Evolutionary conservation across 192 early-diverging fungal genomes (phyloP).

Genomic region (Backusella circina): DNA sequence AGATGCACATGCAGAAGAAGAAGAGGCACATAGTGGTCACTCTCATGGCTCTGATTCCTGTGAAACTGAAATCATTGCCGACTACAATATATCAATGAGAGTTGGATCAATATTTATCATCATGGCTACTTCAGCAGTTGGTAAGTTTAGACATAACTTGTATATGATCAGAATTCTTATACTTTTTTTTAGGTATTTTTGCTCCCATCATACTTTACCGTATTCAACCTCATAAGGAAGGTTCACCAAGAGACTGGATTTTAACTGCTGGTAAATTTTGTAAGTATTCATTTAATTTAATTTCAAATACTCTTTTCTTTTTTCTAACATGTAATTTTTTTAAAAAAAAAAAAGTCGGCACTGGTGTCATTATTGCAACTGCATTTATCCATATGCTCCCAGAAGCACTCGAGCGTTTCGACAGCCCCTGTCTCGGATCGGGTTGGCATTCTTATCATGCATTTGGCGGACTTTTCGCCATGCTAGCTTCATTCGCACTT

Average conservation of each 20-base stretch:
- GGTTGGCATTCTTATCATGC: constrained; percentile 25
- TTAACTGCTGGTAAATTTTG: constrained; percentile 21
- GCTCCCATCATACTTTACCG: constrained; percentile 18
- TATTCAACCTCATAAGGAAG: constrained; percentile 8
- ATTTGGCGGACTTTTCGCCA: constrained; percentile 32
- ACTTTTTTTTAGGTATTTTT: constrained; percentile 20
- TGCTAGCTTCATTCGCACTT: constrained; percentile 30
- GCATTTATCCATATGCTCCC: constrained; percentile 74
- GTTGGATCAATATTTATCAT: constrained; percentile 34
- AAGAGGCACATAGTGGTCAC: not conserved
- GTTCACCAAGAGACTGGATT: constrained; percentile 11
- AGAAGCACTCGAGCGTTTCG: constrained; percentile 35
- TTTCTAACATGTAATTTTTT: not conserved
- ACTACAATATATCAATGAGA: constrained; percentile 25
- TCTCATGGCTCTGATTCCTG: not conserved
- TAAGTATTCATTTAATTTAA: not conserved
- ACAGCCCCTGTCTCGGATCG: constrained; percentile 30
- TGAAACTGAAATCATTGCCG: not conserved
- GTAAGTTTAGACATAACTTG: constrained; percentile 5
- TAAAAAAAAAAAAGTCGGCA: constrained; percentile 28
- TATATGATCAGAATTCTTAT: not conserved
- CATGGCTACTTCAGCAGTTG: constrained; percentile 22
- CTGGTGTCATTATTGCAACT: constrained; percentile 72
- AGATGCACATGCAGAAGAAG: not conserved
- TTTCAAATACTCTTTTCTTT: not conserved